These are phyloP conservation scores for Bassia scoparia DNA, from an alignment of 148 eudicot genomes.

Conservation along the genomic window DNA sequence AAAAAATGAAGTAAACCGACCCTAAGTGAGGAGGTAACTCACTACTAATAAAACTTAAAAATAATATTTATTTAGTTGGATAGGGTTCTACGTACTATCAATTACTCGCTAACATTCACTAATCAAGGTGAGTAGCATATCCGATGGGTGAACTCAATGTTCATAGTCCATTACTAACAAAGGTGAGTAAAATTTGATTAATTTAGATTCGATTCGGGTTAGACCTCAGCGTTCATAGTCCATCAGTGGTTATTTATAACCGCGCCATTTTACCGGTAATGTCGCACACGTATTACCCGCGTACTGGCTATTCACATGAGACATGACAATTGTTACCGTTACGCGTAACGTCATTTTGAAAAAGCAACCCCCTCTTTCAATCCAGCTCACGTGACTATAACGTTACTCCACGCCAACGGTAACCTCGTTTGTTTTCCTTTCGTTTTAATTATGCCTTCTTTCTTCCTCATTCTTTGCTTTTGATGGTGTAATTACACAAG, in stretches of 20 bases:
- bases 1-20: too few species aligned
- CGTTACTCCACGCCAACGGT: constrained; percentile 23
- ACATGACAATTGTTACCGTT: constrained; percentile 25
- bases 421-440: background rate
- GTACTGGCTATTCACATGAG: background rate
- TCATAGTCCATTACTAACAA: too few species aligned
- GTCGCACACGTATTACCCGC: background rate
- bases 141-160: too few species aligned
- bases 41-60: too few species aligned
- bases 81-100: too few species aligned
- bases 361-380: background rate
- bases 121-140: too few species aligned
- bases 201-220: background rate
- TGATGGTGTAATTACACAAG: background rate
- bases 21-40: too few species aligned
- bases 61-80: too few species aligned
- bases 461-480: background rate
- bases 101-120: too few species aligned
- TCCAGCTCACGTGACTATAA: constrained; percentile 23
- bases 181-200: too few species aligned
- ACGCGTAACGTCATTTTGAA: constrained; percentile 22
- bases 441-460: background rate
- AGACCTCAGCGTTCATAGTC: background rate
- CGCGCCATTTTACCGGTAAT: constrained; percentile 18
- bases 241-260: background rate